Evolutionary conservation across 2,329 filamentous ascomycete genomes (phyloP).

Genomic region (Trichoderma koningii): DNA sequence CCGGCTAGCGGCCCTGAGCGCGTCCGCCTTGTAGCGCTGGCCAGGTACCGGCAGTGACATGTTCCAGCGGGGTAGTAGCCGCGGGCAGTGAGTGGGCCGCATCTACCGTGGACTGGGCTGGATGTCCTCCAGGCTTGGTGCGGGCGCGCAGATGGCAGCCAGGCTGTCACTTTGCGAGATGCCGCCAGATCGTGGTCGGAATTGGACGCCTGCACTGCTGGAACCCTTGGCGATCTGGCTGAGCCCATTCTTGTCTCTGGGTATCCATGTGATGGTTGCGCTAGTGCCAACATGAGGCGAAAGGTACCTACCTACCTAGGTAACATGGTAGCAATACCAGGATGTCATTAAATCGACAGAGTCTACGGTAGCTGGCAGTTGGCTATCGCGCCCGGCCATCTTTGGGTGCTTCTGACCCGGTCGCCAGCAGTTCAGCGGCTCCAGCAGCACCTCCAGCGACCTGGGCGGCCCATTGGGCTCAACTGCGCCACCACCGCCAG

Average conservation of each 20-base stretch:
- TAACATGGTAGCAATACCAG: neutral
- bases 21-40: neutral
- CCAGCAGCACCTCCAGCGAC: neutral
- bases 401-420: too few relatives aligned
- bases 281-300: slow-evolving; percentile 1
- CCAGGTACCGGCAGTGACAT: slow-evolving; percentile 21
- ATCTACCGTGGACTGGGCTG: too few relatives aligned
- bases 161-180: slow-evolving; percentile 21
- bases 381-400: too few relatives aligned
- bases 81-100: slow-evolving; percentile 9
- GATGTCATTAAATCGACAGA: too few relatives aligned
- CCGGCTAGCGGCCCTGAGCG: slow-evolving; percentile 4
- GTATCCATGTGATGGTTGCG: too few relatives aligned
- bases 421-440: neutral
- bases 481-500: slow-evolving; percentile 17
- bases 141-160: neutral
- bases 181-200: slow-evolving; percentile 18
- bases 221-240: slow-evolving; percentile 24
- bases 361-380: too few relatives aligned
- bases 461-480: neutral
- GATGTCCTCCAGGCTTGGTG: neutral
- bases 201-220: neutral
- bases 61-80: slow-evolving; percentile 14
- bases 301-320: too few relatives aligned
- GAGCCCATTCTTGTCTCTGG: too few relatives aligned